Conservation (phyloP, 2,329 filamentous ascomycete species). For the Fonsecaea multimorphosa region DNA sequence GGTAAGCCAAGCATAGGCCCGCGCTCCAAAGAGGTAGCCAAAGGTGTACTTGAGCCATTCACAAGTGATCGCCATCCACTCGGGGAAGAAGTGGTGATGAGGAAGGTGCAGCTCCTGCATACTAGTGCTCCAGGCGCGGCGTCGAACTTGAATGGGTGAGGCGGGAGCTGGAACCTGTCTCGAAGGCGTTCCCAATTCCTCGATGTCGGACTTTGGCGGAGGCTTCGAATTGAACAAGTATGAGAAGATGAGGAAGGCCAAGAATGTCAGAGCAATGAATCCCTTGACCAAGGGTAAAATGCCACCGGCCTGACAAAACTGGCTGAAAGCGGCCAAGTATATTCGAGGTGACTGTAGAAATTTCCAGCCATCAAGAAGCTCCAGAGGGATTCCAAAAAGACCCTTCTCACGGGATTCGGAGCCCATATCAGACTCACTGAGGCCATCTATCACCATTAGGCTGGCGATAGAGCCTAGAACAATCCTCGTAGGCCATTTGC, state of each 20-base stretch:
- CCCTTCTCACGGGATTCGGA: constrained; percentile 70
- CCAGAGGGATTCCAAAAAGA: constrained; percentile 68
- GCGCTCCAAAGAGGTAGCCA: constrained; percentile 76
- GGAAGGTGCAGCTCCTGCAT: constrained; percentile 93
- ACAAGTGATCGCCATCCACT: constrained; percentile 77
- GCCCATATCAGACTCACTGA: constrained; percentile 70
- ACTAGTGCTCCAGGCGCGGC: constrained; percentile 89
- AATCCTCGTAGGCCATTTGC: constrained; percentile 70
- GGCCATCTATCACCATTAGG: constrained; percentile 87
- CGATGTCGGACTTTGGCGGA: constrained; percentile 54
- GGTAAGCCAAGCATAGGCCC: constrained; percentile 77
- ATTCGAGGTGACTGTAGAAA: constrained; percentile 39
- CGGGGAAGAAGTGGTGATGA: constrained; percentile 81
- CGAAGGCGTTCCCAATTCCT: constrained; percentile 42
- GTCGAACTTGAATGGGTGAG: constrained; percentile 82
- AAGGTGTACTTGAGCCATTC: constrained; percentile 84
- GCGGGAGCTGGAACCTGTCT: constrained; percentile 67
- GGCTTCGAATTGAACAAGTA: constrained; percentile 64
- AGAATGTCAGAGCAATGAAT: constrained; percentile 41
- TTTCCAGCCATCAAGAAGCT: constrained; percentile 60
- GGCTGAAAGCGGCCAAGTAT: constrained; percentile 37
- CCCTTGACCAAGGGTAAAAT: constrained; percentile 41
- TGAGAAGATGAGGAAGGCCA: constrained; percentile 62
- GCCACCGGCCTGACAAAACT: constrained; percentile 38
- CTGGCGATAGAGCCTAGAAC: constrained; percentile 93